Base-by-base conservation (phyloP, 306 rosid species). In the Casuarina equisetifolia region DNA sequence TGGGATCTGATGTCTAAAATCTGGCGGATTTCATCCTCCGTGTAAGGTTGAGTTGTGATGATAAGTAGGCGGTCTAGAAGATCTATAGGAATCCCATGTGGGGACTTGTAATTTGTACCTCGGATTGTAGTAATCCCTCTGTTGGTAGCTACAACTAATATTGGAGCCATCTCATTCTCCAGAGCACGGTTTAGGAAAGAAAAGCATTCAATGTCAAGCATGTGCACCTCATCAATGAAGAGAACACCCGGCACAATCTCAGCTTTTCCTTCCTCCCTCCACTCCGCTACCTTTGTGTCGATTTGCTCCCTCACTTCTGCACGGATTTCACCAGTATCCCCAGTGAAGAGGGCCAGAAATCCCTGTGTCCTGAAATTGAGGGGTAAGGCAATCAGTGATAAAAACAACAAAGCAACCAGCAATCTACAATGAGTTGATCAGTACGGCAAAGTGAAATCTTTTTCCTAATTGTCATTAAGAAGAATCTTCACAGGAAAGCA, bases 261-360 rank as follows among this genome's bases (percentile, higher is more conserved):
- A 16, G 99, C 99, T 82, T 95, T 92, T 80, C 98, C 97, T 90
- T 95, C 99, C 81, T 95, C 98, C 75, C 91, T 91, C 99, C 99
- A 95, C 76, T 95, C 98, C 35, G 99, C 99, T 49, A 95, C 99
- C 81, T 95, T 95, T n/a, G 97, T 95, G 89, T 95, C 96, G 3
- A 95, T 95, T 80, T 95, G 99, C 80, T 95, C 99, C 79, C 97
- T 92, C 78, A 95, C 99, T 88, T 95, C 99, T 62, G 97, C 88
- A 35, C 97, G 97, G 74, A 95, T 95, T 86, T 92, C 99, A 68
- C 99, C 99, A 4, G 99, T 92, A 78, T 95, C 99, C 44, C 99
- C 99, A 2, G 99, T 92, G 84, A 95, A 92, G 77, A 91, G 94
- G 57, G 99, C 98, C 67, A 95, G 88, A 78, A 95, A 95, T 80